Evolutionary conservation across 306 rosid species (phyloP).

Genomic region (Castanospermum australe): DNA sequence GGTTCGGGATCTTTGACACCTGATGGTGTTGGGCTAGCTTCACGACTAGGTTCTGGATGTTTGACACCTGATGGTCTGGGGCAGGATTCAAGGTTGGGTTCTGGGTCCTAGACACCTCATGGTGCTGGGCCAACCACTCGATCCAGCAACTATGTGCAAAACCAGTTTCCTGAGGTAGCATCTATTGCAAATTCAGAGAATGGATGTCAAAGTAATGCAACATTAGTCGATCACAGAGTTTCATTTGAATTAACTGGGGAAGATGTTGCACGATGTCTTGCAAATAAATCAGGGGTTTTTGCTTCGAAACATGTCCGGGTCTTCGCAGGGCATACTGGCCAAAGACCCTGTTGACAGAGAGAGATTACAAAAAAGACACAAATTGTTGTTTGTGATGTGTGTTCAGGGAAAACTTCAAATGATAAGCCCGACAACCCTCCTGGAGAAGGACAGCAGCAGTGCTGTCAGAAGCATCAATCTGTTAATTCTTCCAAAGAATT

Average conservation of each 20-base stretch:
- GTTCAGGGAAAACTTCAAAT: conserved; percentile 29
- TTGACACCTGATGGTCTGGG: conserved; percentile 65
- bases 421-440: conserved; percentile 29
- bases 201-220: no score
- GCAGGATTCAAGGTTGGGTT: conserved; percentile 40
- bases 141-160: conserved; percentile 31
- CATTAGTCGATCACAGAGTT: no score
- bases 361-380: conserved; percentile 20
- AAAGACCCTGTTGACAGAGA: conserved; percentile 22
- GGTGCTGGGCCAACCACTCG: conserved; percentile 37
- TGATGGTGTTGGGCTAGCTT: conserved; percentile 54
- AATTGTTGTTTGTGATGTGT: conserved; percentile 19
- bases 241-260: no score
- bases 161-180: conserved; percentile 45
- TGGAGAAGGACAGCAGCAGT: no score
- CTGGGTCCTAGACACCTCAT: conserved; percentile 45
- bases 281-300: conserved; percentile 41
- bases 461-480: conserved; percentile 58
- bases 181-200: conserved; percentile 49
- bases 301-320: conserved; percentile 32
- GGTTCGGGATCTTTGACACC: conserved; percentile 67
- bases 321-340: conserved; percentile 31
- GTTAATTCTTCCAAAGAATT: conserved; percentile 54
- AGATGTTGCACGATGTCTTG: no score
- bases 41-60: conserved; percentile 60